phyloP scores from a whole-genome alignment of 345 rosid genomes.

The Ceriops tagal region DNA sequence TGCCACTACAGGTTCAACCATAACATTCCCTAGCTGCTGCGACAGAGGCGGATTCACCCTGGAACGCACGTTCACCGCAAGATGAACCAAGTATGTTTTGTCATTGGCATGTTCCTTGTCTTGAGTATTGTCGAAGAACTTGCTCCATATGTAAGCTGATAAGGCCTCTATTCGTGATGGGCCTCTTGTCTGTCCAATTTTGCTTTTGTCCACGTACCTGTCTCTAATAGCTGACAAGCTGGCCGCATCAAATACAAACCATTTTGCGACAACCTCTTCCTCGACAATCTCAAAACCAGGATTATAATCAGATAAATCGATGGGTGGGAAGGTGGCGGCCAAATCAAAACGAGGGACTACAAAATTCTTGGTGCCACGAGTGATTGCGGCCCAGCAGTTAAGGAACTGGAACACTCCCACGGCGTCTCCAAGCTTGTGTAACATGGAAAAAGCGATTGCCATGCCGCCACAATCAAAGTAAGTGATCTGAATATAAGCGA shows the following conservation, averaged over 20 bases:
- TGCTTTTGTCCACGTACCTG: not conserved
- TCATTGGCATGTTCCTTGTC: not conserved
- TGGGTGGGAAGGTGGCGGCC: not conserved
- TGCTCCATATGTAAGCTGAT: not conserved
- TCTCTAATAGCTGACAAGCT: not conserved
- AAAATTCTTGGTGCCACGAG: not conserved
- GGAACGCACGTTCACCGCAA: not conserved
- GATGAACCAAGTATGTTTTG: not conserved
- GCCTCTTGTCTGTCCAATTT: too few relatives aligned
- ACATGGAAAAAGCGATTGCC: not conserved
- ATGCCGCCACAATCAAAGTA: not conserved
- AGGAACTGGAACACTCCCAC: not conserved
- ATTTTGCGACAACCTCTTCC: not conserved
- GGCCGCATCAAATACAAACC: not conserved
- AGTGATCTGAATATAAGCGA: not conserved
- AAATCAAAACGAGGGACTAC: not conserved
- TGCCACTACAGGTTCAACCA: not conserved
- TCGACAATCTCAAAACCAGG: not conserved
- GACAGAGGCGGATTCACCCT: slow-evolving; percentile 3
- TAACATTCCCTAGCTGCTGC: not conserved
- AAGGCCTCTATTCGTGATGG: not conserved
- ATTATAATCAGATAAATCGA: not conserved
- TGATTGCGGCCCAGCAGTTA: not conserved
- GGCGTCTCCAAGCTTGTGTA: not conserved
- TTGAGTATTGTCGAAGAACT: not conserved